Evolutionary conservation across 202 grass and related monocot genomes (phyloP).

Genomic region (Bolboschoenoplectus hybrid): DNA sequence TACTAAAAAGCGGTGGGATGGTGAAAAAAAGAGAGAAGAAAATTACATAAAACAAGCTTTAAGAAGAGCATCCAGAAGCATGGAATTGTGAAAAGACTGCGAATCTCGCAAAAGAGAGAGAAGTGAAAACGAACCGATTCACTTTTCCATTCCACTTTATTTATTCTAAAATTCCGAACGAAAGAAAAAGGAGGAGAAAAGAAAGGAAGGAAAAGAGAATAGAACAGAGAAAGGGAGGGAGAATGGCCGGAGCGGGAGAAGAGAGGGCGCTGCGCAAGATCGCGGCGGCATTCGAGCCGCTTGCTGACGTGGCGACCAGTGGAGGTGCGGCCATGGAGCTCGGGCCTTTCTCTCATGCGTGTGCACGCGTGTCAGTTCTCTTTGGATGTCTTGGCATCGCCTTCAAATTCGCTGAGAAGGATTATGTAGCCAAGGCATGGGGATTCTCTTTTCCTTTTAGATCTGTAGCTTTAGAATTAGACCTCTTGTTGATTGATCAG

Average conservation of each 20-base stretch:
- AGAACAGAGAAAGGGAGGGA: background rate
- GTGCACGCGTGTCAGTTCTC: slow-evolving; percentile 85
- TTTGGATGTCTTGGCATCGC: slow-evolving; percentile 91
- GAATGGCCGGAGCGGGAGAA: slow-evolving; percentile 49
- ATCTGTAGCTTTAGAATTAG: background rate
- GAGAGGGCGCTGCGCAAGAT: slow-evolving; percentile 75
- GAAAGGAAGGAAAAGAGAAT: background rate
- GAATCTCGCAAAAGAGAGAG: background rate
- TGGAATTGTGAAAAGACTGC: background rate
- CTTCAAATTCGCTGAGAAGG: slow-evolving; percentile 97
- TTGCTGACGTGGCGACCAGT: slow-evolving; percentile 51
- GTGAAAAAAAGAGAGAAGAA: too few relatives aligned
- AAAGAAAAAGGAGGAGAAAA: background rate
- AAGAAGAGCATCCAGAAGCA: background rate
- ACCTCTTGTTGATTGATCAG: background rate
- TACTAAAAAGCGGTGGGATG: too few relatives aligned
- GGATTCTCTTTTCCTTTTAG: background rate
- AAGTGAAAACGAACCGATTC: background rate
- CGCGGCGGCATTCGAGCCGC: slow-evolving; percentile 71
- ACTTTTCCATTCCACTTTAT: background rate
- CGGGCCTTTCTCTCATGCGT: slow-evolving; percentile 65
- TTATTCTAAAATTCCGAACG: background rate
- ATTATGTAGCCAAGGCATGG: slow-evolving; percentile 87
- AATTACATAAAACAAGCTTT: too few relatives aligned
- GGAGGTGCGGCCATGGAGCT: slow-evolving; percentile 47